A percentile compares a stretch with the other conserved stretches of the same genome.
Conservation (phyloP, 257 asterid species). For the Solanum tarapatanum region DNA sequence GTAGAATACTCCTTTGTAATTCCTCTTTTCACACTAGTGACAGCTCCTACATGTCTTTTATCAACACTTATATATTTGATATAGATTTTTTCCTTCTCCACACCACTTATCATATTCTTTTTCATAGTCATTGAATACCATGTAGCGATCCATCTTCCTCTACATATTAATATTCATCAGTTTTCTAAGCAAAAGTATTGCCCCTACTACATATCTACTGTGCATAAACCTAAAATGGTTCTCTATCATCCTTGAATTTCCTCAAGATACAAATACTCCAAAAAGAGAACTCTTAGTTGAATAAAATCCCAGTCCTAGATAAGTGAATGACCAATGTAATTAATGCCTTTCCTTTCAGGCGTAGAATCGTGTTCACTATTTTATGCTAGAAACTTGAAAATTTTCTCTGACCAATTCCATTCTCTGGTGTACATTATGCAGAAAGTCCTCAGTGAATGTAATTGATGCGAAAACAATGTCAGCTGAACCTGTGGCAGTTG, state of each 20-base stretch:
- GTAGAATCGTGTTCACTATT: background rate
- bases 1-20: background rate
- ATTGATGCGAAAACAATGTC: constrained; percentile 95
- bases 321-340: background rate
- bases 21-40: background rate
- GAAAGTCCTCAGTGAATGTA: constrained; percentile 65
- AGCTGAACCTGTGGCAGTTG: constrained; percentile 68
- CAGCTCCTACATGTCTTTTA: background rate
- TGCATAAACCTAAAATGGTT: background rate
- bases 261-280: background rate
- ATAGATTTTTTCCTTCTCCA: background rate
- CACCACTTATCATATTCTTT: background rate
- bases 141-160: background rate
- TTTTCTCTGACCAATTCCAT: background rate
- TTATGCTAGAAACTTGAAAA: background rate
- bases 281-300: background rate
- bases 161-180: background rate
- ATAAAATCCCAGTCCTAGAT: background rate
- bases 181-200: background rate
- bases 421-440: constrained; percentile 17
- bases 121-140: background rate
- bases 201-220: background rate
- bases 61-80: too few relatives aligned
- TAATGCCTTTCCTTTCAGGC: background rate
- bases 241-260: background rate